A percentile compares a stretch with the other conserved stretches of the same genome.
These are phyloP conservation scores for Priceomyces carsonii DNA, from an alignment of 805 yeast species.

Conservation along the genomic window DNA sequence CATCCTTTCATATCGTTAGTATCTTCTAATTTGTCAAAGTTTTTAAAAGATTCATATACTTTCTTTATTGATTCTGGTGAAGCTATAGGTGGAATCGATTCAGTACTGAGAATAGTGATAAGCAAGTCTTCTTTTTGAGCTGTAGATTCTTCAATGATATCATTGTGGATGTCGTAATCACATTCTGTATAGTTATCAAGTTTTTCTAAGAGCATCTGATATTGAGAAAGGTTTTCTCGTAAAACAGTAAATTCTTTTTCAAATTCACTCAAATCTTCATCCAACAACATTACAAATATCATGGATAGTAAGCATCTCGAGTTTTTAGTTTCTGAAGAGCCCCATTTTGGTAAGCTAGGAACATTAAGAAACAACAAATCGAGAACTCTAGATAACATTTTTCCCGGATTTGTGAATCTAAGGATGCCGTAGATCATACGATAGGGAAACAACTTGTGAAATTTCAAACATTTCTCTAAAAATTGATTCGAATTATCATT, in stretches of 20 bases:
- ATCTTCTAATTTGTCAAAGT: constrained; percentile 15
- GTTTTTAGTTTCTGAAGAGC: constrained; percentile 13
- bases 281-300: constrained; percentile 67
- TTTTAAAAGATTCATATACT: constrained; percentile 18
- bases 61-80: constrained; percentile 4
- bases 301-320: constrained; percentile 58
- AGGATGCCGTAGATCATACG: constrained; percentile 71
- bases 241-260: constrained; percentile 53
- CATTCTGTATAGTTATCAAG: constrained; percentile 25
- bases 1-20: constrained; percentile 14
- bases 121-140: constrained; percentile 22
- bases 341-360: constrained; percentile 27
- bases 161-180: constrained; percentile 12
- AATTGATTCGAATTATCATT: constrained; percentile 79
- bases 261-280: constrained; percentile 72
- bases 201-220: constrained; percentile 23
- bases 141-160: constrained; percentile 26
- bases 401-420: constrained; percentile 83
- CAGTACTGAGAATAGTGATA: constrained; percentile 22
- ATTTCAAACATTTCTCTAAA: constrained; percentile 64
- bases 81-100: constrained; percentile 20
- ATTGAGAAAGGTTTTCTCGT: constrained; percentile 36
- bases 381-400: constrained; percentile 73
- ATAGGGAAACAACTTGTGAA: constrained; percentile 84
- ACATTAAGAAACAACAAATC: constrained; percentile 69